These are phyloP conservation scores for Talaromyces stipitatus DNA, from an alignment of 495 filamentous ascomycete genomes.

Conservation along the genomic window DNA sequence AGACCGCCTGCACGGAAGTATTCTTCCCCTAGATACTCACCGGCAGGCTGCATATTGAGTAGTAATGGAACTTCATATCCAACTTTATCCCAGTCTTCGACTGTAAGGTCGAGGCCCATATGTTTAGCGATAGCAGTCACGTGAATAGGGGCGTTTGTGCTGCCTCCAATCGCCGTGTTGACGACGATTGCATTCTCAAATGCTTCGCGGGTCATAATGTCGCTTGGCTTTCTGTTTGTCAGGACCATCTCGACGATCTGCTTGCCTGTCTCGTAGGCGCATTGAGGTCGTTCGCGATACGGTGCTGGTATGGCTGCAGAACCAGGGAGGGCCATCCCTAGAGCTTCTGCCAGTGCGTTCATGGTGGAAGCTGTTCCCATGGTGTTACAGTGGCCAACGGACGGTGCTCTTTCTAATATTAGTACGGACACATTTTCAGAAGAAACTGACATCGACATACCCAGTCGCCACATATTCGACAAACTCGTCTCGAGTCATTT, in stretches of 20 bases:
- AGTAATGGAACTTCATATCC: conserved; percentile 43
- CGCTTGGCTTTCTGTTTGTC: conserved; percentile 45
- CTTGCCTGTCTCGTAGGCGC: conserved; percentile 44
- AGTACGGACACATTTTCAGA: background rate
- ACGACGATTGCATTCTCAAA: conserved; percentile 49
- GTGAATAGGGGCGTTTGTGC: conserved; percentile 51
- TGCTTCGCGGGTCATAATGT: conserved; percentile 47
- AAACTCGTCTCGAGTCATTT: conserved; percentile 39
- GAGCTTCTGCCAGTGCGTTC: conserved; percentile 48
- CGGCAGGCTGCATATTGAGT: conserved; percentile 48
- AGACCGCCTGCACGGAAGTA: conserved; percentile 48
- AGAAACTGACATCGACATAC: conserved; percentile 14
- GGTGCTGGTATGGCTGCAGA: conserved; percentile 47
- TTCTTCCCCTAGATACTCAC: conserved; percentile 44
- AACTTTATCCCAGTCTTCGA: conserved; percentile 47
- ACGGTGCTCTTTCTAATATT: conserved; percentile 29
- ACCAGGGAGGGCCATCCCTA: conserved; percentile 50
- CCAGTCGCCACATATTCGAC: conserved; percentile 43
- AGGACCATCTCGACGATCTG: conserved; percentile 50
- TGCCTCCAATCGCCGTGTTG: conserved; percentile 48
- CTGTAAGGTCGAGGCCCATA: conserved; percentile 39
- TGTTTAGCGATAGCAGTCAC: conserved; percentile 49
- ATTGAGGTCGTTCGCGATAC: conserved; percentile 44
- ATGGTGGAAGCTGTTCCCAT: conserved; percentile 54
- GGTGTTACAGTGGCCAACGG: conserved; percentile 48